phyloP scores from a whole-genome alignment of 345 rosid genomes.

The Euphorbia lathyris region DNA sequence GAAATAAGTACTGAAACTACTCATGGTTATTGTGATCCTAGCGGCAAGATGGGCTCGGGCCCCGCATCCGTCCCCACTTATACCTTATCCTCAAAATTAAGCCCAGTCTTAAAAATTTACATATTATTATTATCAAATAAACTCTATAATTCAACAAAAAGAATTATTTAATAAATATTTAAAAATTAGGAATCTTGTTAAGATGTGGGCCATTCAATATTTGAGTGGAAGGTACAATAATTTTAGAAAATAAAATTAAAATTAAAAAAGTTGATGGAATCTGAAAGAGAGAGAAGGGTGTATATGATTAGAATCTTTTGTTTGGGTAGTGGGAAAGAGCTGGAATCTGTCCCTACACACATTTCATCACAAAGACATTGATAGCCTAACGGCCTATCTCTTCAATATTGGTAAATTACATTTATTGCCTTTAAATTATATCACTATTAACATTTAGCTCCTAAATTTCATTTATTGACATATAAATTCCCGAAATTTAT shows the following conservation, averaged over 20 bases:
- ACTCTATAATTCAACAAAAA: too few species aligned
- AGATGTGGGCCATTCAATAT: conserved; percentile 10
- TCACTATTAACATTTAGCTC: not conserved
- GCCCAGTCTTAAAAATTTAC: too few species aligned
- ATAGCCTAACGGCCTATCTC: conserved; percentile 10
- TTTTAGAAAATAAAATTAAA: not conserved
- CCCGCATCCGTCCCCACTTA: too few species aligned
- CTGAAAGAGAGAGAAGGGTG: conserved; percentile 6
- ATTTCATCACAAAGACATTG: not conserved
- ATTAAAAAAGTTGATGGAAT: conserved; percentile 22
- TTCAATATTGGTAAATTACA: too few species aligned
- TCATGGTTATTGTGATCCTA: too few species aligned
- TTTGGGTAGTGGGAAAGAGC: conserved; percentile 37
- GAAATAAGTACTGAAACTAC: too few species aligned
- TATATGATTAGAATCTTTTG: conserved; percentile 18
- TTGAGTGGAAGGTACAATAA: not conserved
- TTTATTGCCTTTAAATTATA: not conserved
- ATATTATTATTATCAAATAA: too few species aligned
- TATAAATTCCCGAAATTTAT: too few species aligned
- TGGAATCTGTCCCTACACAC: conserved; percentile 26
- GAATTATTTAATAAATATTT: too few species aligned
- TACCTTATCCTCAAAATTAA: too few species aligned
- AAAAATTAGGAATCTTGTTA: not conserved
- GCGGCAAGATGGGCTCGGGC: too few species aligned
- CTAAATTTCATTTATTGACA: not conserved